Percentiles rank a stretch among this genome's conserved stretches.
phyloP scores from a whole-genome alignment of 2,329 filamentous ascomycete genomes.

The Venturia pyrina region DNA sequence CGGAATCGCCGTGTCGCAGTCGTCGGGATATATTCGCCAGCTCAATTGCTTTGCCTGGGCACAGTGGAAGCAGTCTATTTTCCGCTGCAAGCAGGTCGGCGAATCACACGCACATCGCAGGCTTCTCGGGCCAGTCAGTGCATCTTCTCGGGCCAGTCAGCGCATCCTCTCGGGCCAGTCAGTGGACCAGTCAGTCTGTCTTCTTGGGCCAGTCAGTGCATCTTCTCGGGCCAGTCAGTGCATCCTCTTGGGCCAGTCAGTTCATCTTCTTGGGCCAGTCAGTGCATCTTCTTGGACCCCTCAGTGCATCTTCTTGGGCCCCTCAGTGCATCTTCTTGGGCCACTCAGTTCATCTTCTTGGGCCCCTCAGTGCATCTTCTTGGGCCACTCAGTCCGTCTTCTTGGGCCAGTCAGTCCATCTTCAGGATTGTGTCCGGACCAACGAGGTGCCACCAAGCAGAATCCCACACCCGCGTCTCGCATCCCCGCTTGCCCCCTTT shows the following conservation, averaged over 20 bases:
- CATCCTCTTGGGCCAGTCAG: too few relatives aligned
- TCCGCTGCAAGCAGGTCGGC: not conserved
- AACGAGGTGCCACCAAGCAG: not conserved
- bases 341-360: not conserved
- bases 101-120: conserved; percentile 3
- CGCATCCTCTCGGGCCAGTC: not conserved
- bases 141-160: not conserved
- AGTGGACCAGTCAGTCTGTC: too few relatives aligned
- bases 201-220: not conserved
- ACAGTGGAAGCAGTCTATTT: not conserved
- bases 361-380: too few relatives aligned
- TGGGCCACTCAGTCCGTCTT: not conserved
- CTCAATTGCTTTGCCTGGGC: too few relatives aligned
- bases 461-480: not conserved
- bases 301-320: too few relatives aligned
- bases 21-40: too few relatives aligned
- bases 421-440: not conserved
- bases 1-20: too few relatives aligned
- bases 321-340: not conserved
- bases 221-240: too few relatives aligned
- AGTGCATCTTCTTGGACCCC: not conserved
- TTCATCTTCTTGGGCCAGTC: not conserved
- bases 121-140: not conserved
- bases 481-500: not conserved
- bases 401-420: not conserved